Evolutionary conservation across 495 filamentous ascomycete genomes (phyloP), one percentile per base, ranked within the genome.

Genomic region (Penicillium odoratum): DNA sequence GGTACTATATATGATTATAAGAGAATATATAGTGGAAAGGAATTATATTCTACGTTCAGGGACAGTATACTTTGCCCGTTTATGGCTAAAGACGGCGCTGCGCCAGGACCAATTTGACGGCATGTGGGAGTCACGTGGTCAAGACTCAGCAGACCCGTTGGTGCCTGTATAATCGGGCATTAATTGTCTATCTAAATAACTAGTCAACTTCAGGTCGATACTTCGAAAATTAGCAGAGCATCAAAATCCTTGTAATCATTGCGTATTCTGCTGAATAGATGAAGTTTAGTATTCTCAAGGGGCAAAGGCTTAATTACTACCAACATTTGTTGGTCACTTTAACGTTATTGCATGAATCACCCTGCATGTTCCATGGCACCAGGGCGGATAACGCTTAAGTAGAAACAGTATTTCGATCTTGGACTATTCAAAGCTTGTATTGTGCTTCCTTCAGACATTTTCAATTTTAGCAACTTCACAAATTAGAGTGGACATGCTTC

Each of bases 41-140:
- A 16, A n/a, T n/a, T 31, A 31, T n/a, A 31, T 30, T 48, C 15
- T 48, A 48, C 26, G 46, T 48, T 8, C 28, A 48, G 10, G 26
- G 46, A 48, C 5, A 16, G 28, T 16, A 48, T 31, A 48, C 13
- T 30, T 29, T 30, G 15, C 46, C 31, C 18, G n/a, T 26, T 51
- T 51, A 51, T 51, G 48, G 48, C 48, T 40, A 28, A 28, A 48
- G 25, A 48, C 28, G 26, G 28, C 0, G 46, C 28, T 30, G 48
- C 18, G 31, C 33, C 48, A 34, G 51, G 46, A 38, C 50, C 13
- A 31, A 45, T 57, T 57, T 34, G 34, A 53, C 44, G 62, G 62
- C 46, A 61, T 65, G 62, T 47, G 38, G 31, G 30, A 53, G 53
- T 65, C 62, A 65, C 51, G 62, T 65, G 62, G 61, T 48, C 45